A percentile compares a stretch with the other conserved stretches of the same genome.
These are phyloP conservation scores for Melanopsichium pennsylvanicum DNA, from an alignment of 1,284 basidiomycete species.

Conservation along the genomic window DNA sequence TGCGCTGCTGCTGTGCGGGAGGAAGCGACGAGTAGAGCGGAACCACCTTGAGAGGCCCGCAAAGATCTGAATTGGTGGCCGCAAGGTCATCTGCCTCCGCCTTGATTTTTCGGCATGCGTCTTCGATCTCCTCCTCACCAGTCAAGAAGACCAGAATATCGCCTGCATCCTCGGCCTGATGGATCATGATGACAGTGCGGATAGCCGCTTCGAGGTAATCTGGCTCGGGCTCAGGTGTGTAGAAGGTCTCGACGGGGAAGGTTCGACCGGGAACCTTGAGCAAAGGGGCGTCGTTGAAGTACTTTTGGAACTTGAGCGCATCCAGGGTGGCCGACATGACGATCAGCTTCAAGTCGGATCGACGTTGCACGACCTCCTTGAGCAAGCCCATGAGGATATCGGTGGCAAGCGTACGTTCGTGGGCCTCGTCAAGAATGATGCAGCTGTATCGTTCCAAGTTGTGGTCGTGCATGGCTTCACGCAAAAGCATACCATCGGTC, in stretches of 20 bases:
- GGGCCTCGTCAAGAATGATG: slow-evolving; percentile 97
- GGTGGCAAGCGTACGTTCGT: slow-evolving; percentile 96
- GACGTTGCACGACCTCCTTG: slow-evolving; percentile 78
- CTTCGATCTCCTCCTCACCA: slow-evolving; percentile 98
- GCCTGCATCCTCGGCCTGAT: slow-evolving; percentile 91
- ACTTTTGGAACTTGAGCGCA: slow-evolving; percentile 94
- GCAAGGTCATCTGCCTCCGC: slow-evolving; percentile 70
- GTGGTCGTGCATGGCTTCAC: slow-evolving; percentile 97
- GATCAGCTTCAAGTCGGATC: slow-evolving; percentile 92
- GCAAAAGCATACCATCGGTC: slow-evolving; percentile 95
- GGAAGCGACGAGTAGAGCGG: slow-evolving; percentile 94
- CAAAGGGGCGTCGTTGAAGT: slow-evolving; percentile 88
- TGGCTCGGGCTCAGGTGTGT: slow-evolving; percentile 92
- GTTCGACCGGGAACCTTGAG: slow-evolving; percentile 96
- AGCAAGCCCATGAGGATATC: slow-evolving; percentile 96
- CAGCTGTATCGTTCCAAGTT: slow-evolving; percentile 88
- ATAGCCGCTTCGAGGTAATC: slow-evolving; percentile 98
- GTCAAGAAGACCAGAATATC: slow-evolving; percentile 95
- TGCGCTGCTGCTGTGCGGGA: slow-evolving; percentile 89
- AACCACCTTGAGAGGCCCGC: slow-evolving; percentile 81
- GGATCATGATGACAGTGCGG: slow-evolving; percentile 95
- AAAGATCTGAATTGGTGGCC: slow-evolving; percentile 59
- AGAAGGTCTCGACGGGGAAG: slow-evolving; percentile 93
- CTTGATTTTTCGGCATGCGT: slow-evolving; percentile 91
- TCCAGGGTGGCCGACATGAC: slow-evolving; percentile 99